Evolutionary conservation across 139 green algal genomes (phyloP), one percentile per base, ranked within the genome.

Genomic region (Coelastrella sp.): DNA sequence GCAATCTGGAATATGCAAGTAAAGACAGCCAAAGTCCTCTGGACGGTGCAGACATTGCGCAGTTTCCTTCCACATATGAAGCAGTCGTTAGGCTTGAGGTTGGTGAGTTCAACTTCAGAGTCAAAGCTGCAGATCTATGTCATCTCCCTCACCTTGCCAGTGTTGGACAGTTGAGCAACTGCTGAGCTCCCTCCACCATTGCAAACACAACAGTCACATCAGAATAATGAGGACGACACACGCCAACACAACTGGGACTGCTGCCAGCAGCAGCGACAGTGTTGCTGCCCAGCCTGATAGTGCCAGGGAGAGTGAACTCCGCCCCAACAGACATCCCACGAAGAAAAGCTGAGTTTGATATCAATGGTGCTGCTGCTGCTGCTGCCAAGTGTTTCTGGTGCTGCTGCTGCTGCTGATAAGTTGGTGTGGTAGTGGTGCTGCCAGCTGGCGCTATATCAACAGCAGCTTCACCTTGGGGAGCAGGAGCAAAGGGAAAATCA

Each of bases 161-260:
- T 32, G 2, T 48, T 50, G 66, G 66, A 48, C 21, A 48, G 4
- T 13, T 74, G 30, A 45, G 34, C 35, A 74, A 17, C 34, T 74
- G 34, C 2, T 27, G 17, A 8, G 30, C 35, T n/a, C 66, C 66
- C 35, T 74, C 66, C 35, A 74, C 66, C 34, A 40, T 48, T 0
- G 66, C 66, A 74, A 74, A 74, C 66, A 74, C 34, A 50, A 74
- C 50, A 15, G 66, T 57, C 2, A 77, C 38, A 27, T 38, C 30
- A 19, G 30, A 13, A 34, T 35, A 43, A 45, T 43, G 71, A 19
- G 15, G 71, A 27, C 43, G 43, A 45, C 63, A 72, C 63, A 72
- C 27, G 59, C 27, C 57, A 35, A 6, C 35, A 8, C 69, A 57
- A 37, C n/a, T n/a, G n/a, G n/a, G n/a, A 30, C 38, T 7, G 13